Percentiles rank a stretch among this genome's conserved stretches.
These are phyloP conservation scores for Limonium bicolor DNA, from an alignment of 148 eudicot species.

Conservation along the genomic window DNA sequence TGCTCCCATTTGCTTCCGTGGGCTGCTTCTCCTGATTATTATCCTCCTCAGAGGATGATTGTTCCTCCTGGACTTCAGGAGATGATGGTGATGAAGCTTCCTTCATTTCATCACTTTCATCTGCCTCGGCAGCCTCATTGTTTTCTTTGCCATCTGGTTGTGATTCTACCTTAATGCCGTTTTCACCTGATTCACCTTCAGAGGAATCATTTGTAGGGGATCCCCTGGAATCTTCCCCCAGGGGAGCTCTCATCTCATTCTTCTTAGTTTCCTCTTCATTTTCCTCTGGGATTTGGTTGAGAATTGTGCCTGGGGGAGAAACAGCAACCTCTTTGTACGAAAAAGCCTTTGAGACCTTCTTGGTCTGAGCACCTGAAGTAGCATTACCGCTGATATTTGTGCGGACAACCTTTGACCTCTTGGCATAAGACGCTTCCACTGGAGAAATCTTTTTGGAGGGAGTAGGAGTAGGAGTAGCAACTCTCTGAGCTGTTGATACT, in stretches of 20 bases:
- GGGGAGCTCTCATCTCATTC: not conserved
- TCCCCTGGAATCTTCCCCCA: not conserved
- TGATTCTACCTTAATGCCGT: not conserved
- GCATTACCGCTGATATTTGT: slow-evolving; percentile 11
- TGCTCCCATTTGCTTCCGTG: slow-evolving; percentile 52
- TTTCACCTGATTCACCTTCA: slow-evolving; percentile 11
- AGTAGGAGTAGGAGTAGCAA: too few species aligned
- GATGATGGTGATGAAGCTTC: not conserved
- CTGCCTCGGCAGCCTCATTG: too few species aligned
- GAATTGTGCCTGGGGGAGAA: slow-evolving; percentile 92
- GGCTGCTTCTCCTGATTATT: slow-evolving; percentile 41
- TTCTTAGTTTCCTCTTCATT: slow-evolving; percentile 36
- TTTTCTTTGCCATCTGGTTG: not conserved
- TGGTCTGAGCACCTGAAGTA: slow-evolving; percentile 14
- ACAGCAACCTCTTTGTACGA: slow-evolving; percentile 96
- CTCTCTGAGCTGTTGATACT: slow-evolving; percentile 23
- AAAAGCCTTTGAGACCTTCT: slow-evolving; percentile 69
- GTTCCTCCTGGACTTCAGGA: slow-evolving; percentile 10
- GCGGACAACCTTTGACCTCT: slow-evolving; percentile 27
- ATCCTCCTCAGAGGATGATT: not conserved
- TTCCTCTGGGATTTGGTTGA: slow-evolving; percentile 43
- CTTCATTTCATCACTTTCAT: too few species aligned
- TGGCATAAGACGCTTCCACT: slow-evolving; percentile 21
- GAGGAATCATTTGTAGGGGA: slow-evolving; percentile 17
- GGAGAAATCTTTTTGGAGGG: slow-evolving; percentile 22